Evolutionary conservation across 176 grass and related monocot species (phyloP).

Genomic region (Poa annua): DNA sequence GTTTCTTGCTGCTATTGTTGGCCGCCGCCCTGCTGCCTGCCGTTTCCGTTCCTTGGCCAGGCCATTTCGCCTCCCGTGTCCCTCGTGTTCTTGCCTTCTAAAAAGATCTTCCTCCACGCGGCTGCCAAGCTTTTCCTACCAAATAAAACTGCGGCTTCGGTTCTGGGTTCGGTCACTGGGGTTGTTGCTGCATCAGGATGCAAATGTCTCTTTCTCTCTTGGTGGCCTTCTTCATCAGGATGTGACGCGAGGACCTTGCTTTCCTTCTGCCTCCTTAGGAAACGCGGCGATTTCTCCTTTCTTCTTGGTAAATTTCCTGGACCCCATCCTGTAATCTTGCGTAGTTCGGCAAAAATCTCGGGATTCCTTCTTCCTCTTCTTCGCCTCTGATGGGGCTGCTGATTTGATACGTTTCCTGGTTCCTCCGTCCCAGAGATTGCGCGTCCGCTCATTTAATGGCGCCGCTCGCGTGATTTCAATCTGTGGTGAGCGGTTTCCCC

Average conservation of each 20-base stretch:
- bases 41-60: not conserved
- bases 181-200: conserved; percentile 7
- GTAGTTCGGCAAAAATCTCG: not conserved
- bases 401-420: conserved; percentile 28
- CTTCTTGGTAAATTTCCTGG: conserved; percentile 48
- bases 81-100: conserved; percentile 31
- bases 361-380: conserved; percentile 30
- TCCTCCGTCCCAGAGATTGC: not conserved
- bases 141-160: too few relatives aligned
- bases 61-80: conserved; percentile 5
- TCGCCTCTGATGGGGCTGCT: conserved; percentile 1
- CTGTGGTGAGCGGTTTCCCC: conserved; percentile 11
- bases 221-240: conserved; percentile 2
- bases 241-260: conserved; percentile 40
- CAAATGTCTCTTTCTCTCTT: not conserved
- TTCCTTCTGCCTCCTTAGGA: not conserved
- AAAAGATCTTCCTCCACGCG: conserved; percentile 7
- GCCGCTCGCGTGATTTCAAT: not conserved
- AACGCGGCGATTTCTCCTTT: conserved; percentile 25
- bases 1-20: conserved; percentile 26
- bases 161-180: not conserved
- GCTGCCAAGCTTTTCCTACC: too few relatives aligned
- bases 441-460: not conserved
- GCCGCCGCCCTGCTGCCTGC: conserved; percentile 2
- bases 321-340: conserved; percentile 1